Percentiles rank a stretch among this genome's conserved stretches.
Evolutionary conservation across 495 filamentous ascomycete species (phyloP).

Genomic region (Talaromyces proteolyticus): DNA sequence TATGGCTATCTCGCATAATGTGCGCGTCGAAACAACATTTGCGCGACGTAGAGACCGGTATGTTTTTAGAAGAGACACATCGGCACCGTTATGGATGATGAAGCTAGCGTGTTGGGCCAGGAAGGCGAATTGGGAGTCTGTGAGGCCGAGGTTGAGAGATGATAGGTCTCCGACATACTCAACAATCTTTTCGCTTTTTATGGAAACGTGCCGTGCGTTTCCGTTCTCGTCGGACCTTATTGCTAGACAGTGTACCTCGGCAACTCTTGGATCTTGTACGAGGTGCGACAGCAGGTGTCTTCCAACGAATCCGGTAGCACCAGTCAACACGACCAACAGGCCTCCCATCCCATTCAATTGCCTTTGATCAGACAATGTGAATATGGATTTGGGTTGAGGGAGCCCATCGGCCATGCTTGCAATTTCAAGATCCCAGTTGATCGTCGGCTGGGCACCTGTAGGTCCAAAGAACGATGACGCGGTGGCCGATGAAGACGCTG

Average conservation of each 20-base stretch:
- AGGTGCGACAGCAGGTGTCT: slow-evolving; percentile 17
- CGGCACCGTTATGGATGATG: slow-evolving; percentile 1
- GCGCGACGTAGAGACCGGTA: slow-evolving; percentile 1
- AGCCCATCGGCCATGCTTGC: not conserved
- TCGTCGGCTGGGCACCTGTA: not conserved
- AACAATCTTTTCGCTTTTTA: not conserved
- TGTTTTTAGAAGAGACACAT: slow-evolving; percentile 1
- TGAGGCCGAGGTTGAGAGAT: not conserved
- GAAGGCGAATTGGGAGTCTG: not conserved
- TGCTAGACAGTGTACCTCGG: slow-evolving; percentile 23
- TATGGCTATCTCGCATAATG: not conserved
- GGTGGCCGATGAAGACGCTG: too few relatives aligned
- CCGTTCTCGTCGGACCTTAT: slow-evolving; percentile 8
- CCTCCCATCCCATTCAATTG: not conserved
- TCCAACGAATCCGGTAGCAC: slow-evolving; percentile 28
- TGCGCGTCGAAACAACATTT: not conserved
- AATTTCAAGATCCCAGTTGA: slow-evolving; percentile 14
- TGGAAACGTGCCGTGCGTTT: not conserved
- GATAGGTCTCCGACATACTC: not conserved
- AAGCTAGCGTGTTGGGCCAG: not conserved
- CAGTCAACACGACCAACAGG: slow-evolving; percentile 20
- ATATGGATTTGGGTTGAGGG: not conserved
- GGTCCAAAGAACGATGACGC: not conserved
- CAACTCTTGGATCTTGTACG: slow-evolving; percentile 12
- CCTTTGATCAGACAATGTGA: not conserved